Evolutionary conservation across 768 basidiomycete species (phyloP).

Genomic region (Terana coerulea): DNA sequence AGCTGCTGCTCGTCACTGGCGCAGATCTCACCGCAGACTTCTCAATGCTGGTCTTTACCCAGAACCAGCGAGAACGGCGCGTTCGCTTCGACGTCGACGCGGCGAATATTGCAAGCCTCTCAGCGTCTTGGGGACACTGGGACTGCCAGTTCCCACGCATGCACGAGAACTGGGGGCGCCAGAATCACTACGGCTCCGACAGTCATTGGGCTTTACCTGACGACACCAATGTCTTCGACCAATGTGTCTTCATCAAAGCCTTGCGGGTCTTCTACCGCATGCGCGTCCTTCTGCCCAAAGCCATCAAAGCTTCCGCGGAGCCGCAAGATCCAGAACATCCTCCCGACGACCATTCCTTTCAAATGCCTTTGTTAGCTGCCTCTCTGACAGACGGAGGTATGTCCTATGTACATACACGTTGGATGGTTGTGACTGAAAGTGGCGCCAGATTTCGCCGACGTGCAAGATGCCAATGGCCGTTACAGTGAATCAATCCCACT

Average conservation of each 20-base stretch:
- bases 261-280: neutral
- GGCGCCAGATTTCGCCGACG: no score
- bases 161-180: constrained; percentile 8
- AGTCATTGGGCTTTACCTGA: neutral
- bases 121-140: constrained; percentile 8
- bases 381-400: no score
- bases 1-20: constrained; percentile 10
- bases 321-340: constrained; percentile 5
- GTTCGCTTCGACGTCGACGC: neutral
- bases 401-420: no score
- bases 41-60: constrained; percentile 8
- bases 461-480: no score
- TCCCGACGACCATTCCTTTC: no score
- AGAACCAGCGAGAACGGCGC: neutral
- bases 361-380: no score
- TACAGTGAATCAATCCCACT: no score
- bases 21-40: constrained; percentile 9
- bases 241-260: constrained; percentile 4
- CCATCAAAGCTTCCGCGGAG: constrained; percentile 7
- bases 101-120: neutral
- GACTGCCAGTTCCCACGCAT: neutral
- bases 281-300: neutral
- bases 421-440: no score
- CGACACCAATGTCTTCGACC: neutral
- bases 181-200: neutral